Conservation (phyloP, 1,284 basidiomycete genomes). For the Hymenochaete sp. region DNA sequence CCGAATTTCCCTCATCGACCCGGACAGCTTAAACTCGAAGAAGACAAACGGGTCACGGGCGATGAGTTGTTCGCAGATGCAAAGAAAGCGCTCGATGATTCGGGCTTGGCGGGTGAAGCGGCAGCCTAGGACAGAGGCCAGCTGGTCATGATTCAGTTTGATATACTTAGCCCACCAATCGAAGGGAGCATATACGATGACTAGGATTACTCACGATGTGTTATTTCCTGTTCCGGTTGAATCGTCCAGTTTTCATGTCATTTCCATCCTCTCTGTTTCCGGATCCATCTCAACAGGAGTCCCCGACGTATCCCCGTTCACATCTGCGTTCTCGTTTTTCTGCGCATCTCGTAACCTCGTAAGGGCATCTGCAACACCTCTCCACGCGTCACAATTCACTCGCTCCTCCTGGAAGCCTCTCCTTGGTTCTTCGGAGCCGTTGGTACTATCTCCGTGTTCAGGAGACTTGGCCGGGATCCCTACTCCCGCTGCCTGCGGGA, state of each 20-base stretch:
- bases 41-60: slow-evolving; percentile 30
- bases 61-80: slow-evolving; percentile 51
- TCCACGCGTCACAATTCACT: slow-evolving; percentile 68
- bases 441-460: too few species aligned
- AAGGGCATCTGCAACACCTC: slow-evolving; percentile 58
- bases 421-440: slow-evolving; percentile 25
- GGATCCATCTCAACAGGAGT: background rate
- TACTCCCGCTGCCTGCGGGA: slow-evolving; percentile 70
- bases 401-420: slow-evolving; percentile 71
- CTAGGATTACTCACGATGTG: background rate
- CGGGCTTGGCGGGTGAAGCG: slow-evolving; percentile 20
- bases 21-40: slow-evolving; percentile 10
- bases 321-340: slow-evolving; percentile 24
- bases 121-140: background rate
- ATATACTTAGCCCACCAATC: too few species aligned
- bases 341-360: slow-evolving; percentile 46
- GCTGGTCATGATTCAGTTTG: background rate
- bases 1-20: too few species aligned
- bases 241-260: too few species aligned
- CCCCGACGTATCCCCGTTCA: slow-evolving; percentile 5
- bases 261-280: background rate
- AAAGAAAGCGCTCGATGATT: slow-evolving; percentile 47
- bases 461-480: slow-evolving; percentile 41
- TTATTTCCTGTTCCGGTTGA: too few species aligned
- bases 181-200: background rate